Base-by-base conservation (phyloP, 352 stramenopile species). In the Pseudoperonospora humuli region DNA sequence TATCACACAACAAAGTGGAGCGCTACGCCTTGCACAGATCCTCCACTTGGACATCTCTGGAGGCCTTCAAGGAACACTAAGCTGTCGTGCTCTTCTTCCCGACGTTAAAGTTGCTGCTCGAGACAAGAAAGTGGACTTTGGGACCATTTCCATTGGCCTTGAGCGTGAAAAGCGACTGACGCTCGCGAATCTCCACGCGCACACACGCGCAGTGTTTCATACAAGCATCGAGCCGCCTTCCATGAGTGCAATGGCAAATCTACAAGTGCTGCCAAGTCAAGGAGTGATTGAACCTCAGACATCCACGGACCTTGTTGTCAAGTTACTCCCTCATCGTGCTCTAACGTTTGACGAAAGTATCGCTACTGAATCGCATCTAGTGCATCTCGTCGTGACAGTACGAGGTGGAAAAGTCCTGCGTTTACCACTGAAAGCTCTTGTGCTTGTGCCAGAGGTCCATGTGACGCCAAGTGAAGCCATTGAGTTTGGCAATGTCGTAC, bases 81-180 rank as follows among this genome's bases (percentile, higher is more conserved):
- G 44, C 14, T 88, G 75, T 19, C 67, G 75, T 11, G 77, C 70
- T 0, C 35, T 84, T 2, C 43, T 84, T 2, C 29, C 58, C 1
- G 80, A 90, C 6, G 40, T 65, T 8, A 86, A 85, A 34, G 64
- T 75, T 17, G 47, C 55, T 0, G 49, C 64, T 13, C 76, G 76
- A 17, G 75, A 92, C 19, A 92, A 87, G 48, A 80, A 74, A 32
- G 39, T 96, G 11, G 78, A 93, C 32, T 87, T 95, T 35, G 85
- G 77, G 2, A 78, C 64, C 5, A 74, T 94, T 19, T 71, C 86
- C 0, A 75, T 95, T 3, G 86, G 86, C 1, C 78, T 88, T 3
- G 66, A 79, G 15, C 68, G 63, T 8, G 64, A 84, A 13, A 85
- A 80, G 37, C 65, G 60, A 17, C 20, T 88, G 1, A 65, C 65